Evolutionary conservation across 2,329 filamentous ascomycete species (phyloP).

Genomic region (Penicillium frequentans): DNA sequence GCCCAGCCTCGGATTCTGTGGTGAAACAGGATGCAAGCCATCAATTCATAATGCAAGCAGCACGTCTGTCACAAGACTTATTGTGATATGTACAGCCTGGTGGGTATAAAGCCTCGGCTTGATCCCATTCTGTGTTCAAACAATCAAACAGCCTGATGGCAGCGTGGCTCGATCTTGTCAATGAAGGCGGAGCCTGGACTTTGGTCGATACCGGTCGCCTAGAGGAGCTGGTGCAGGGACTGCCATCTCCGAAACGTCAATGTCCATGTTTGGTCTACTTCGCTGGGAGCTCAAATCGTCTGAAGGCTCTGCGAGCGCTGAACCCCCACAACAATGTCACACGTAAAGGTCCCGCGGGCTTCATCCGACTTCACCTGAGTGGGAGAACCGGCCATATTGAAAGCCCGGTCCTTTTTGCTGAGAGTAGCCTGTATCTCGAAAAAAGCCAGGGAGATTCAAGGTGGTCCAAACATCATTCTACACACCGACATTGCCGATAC

Average conservation of each 20-base stretch:
- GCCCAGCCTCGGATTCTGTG: no score
- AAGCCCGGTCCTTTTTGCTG: conserved; percentile 14
- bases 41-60: no score
- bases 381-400: conserved; percentile 5
- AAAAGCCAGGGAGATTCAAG: background rate
- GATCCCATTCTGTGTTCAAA: background rate
- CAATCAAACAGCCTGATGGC: conserved; percentile 4
- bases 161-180: conserved; percentile 14
- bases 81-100: no score
- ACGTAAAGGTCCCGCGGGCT: conserved; percentile 4
- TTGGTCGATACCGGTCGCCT: conserved; percentile 14
- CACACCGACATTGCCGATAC: background rate
- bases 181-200: conserved; percentile 8
- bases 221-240: conserved; percentile 5
- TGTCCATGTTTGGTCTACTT: conserved; percentile 15
- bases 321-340: conserved; percentile 18
- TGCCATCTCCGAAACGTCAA: conserved; percentile 11
- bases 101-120: background rate
- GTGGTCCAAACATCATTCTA: background rate
- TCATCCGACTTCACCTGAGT: conserved; percentile 14
- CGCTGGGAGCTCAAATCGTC: conserved; percentile 12
- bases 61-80: no score
- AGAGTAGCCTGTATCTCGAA: conserved; percentile 2
- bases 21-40: no score
- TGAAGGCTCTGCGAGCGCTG: conserved; percentile 13